Evolutionary conservation across 495 filamentous ascomycete species (phyloP).

Genomic region (Ascodesmis nigricans): DNA sequence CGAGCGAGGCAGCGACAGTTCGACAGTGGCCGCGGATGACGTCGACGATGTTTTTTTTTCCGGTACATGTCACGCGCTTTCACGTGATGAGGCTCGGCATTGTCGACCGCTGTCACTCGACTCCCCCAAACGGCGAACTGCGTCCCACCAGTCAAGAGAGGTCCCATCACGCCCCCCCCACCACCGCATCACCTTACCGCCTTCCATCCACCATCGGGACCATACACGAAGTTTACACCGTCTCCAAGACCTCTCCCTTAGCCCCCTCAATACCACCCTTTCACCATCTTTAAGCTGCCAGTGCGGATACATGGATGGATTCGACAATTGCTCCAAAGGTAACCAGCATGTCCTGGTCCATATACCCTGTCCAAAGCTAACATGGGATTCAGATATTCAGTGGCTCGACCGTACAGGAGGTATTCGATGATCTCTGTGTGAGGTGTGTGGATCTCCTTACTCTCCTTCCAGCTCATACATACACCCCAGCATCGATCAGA

Average conservation of each 20-base stretch:
- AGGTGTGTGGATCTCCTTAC: constrained; percentile 10
- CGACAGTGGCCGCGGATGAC: too few species aligned
- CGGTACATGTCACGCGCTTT: too few species aligned
- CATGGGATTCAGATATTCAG: constrained; percentile 19
- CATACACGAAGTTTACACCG: too few species aligned
- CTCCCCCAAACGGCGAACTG: too few species aligned
- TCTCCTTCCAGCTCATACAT: constrained; percentile 3
- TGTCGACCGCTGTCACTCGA: not conserved
- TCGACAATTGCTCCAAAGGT: not conserved
- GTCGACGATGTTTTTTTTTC: too few species aligned
- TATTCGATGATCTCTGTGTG: constrained; percentile 20
- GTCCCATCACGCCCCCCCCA: constrained; percentile 3
- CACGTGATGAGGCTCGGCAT: too few species aligned
- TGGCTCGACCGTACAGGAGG: constrained; percentile 17
- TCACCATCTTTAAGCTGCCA: not conserved
- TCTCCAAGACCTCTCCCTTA: too few species aligned
- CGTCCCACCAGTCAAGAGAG: too few species aligned
- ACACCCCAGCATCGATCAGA: too few species aligned
- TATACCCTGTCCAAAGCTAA: too few species aligned
- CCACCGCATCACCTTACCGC: constrained; percentile 7
- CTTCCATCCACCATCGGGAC: not conserved
- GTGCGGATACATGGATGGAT: not conserved
- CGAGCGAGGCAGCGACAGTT: too few species aligned
- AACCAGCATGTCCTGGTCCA: not conserved
- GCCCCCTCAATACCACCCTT: not conserved